Percentiles rank a stretch among this genome's conserved stretches.
Evolutionary conservation across 805 yeast species (phyloP).

Genomic region (Blastobotrys americana): DNA sequence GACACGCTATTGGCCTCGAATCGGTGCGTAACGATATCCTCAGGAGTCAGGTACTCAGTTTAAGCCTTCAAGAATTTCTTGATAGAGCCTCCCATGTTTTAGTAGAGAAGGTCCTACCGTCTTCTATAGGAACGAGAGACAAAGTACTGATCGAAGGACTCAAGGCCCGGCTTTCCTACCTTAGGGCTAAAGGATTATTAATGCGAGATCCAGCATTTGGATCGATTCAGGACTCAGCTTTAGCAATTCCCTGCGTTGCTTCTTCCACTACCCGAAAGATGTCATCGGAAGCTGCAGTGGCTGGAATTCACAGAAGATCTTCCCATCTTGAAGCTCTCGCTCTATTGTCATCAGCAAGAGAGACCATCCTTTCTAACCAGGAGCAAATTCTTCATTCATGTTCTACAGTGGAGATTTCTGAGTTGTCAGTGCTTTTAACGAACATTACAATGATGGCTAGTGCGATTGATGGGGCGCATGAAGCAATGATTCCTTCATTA

Average conservation of each 20-base stretch:
- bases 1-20: conserved; percentile 6
- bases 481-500: not conserved
- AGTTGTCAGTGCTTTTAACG: conserved; percentile 8
- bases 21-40: conserved; percentile 7
- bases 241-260: conserved; percentile 38
- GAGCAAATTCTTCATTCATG: conserved; percentile 1
- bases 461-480: not conserved
- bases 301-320: not conserved
- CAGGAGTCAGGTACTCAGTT: conserved; percentile 12
- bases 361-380: not conserved
- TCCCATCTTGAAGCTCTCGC: conserved; percentile 7
- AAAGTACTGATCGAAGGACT: conserved; percentile 11
- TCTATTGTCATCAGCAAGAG: conserved; percentile 5
- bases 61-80: conserved; percentile 11
- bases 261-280: conserved; percentile 10
- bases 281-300: conserved; percentile 8
- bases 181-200: conserved; percentile 18
- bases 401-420: conserved; percentile 15
- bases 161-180: conserved; percentile 15
- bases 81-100: conserved; percentile 11
- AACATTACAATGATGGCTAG: conserved; percentile 9
- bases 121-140: conserved; percentile 4
- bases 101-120: conserved; percentile 3
- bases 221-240: conserved; percentile 43
- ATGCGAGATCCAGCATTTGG: conserved; percentile 42